These are phyloP conservation scores for Paecilomyces formosus DNA, from an alignment of 2,329 filamentous ascomycete genomes.

Conservation along the genomic window DNA sequence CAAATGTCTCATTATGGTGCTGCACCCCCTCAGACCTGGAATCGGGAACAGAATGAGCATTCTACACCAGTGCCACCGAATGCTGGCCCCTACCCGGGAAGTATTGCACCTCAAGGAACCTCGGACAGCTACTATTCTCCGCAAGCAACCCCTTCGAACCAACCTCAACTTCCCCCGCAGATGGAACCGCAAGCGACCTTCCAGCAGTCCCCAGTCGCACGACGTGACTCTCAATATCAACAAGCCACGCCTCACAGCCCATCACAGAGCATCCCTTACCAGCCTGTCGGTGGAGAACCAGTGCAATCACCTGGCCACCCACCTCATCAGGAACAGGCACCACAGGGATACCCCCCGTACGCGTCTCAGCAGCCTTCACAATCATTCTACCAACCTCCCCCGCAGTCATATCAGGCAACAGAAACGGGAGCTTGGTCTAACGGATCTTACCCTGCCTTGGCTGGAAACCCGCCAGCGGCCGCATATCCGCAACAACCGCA, in stretches of 20 bases:
- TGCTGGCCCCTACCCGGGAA: constrained; percentile 8
- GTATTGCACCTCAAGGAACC: constrained; percentile 6
- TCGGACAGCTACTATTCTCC: background rate
- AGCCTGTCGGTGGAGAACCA: constrained; percentile 8
- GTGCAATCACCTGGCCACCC: constrained; percentile 10
- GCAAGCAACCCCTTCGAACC: background rate
- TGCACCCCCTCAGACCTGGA: constrained; percentile 13
- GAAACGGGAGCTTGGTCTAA: constrained; percentile 8
- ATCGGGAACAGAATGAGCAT: constrained; percentile 9
- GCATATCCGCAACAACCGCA: constrained; percentile 13
- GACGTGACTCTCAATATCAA: constrained; percentile 16
- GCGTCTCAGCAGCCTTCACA: constrained; percentile 9
- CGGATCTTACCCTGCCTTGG: constrained; percentile 8
- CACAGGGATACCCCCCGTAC: constrained; percentile 1
- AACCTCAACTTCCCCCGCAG: constrained; percentile 11
- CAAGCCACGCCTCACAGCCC: constrained; percentile 8
- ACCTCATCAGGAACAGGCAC: constrained; percentile 4
- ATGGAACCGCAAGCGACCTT: constrained; percentile 11
- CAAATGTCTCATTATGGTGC: constrained; percentile 6
- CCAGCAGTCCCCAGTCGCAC: constrained; percentile 13
- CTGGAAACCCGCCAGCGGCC: constrained; percentile 12
- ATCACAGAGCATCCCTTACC: constrained; percentile 10
- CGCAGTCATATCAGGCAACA: constrained; percentile 8
- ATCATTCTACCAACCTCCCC: constrained; percentile 15
- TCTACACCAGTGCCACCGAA: constrained; percentile 14